Evolutionary conservation across 306 rosid species (phyloP).

Genomic region (Vigna radiata): DNA sequence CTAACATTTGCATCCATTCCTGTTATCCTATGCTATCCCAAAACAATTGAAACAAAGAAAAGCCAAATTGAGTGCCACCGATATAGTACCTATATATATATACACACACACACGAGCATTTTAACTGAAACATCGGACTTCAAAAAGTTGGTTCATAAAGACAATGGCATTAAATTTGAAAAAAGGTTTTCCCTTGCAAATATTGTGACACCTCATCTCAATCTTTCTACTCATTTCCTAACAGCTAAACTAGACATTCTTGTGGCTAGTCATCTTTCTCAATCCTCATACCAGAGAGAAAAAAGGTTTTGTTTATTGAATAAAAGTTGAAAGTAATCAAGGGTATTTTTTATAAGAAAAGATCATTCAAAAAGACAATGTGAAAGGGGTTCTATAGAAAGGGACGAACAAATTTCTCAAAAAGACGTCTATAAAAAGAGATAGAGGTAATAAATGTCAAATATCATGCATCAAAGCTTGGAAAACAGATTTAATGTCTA

Average conservation of each 20-base stretch:
- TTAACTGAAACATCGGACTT: neutral
- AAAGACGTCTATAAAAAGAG: neutral
- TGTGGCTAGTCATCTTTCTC: neutral
- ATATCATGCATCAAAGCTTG: slow-evolving; percentile 16
- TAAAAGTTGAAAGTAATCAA: neutral
- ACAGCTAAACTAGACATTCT: neutral
- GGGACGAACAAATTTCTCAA: neutral
- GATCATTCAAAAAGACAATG: neutral
- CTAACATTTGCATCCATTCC: neutral
- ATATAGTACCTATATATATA: neutral
- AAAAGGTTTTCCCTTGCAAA: neutral
- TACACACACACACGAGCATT: neutral
- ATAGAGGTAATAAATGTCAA: neutral
- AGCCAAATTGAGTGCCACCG: neutral
- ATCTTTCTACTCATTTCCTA: neutral
- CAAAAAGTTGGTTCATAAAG: neutral
- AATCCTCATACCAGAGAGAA: neutral
- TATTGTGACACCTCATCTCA: neutral
- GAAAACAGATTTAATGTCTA: slow-evolving; percentile 29
- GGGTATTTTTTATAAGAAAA: neutral
- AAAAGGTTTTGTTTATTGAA: neutral
- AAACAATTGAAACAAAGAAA: slow-evolving; percentile 14
- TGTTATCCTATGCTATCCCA: slow-evolving; percentile 22
- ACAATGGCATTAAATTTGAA: neutral
- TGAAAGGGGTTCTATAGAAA: neutral